phyloP scores from a whole-genome alignment of 768 basidiomycete genomes.

The Termitomyces sp. region DNA sequence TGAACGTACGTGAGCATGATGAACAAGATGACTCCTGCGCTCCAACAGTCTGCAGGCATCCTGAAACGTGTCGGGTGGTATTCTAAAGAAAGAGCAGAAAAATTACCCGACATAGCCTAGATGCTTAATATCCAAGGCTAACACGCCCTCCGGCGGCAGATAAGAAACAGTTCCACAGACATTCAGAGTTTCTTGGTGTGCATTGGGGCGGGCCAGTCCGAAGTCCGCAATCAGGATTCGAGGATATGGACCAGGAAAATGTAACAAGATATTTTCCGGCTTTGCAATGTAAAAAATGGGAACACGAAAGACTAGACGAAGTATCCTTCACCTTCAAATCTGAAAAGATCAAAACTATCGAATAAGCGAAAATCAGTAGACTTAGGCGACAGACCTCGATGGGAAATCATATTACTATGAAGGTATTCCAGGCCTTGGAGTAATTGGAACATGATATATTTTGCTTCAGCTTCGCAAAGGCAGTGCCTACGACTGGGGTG shows the following conservation, averaged over 20 bases:
- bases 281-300: slow-evolving; percentile 16
- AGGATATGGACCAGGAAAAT: slow-evolving; percentile 80
- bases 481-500: slow-evolving; percentile 44
- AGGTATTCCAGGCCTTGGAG: slow-evolving; percentile 69
- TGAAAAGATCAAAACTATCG: background rate
- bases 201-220: slow-evolving; percentile 75
- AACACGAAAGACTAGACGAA: background rate
- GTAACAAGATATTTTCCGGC: slow-evolving; percentile 84
- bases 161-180: slow-evolving; percentile 89
- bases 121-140: slow-evolving; percentile 72
- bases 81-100: background rate
- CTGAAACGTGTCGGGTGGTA: slow-evolving; percentile 29
- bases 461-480: slow-evolving; percentile 76
- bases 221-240: slow-evolving; percentile 86
- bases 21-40: slow-evolving; percentile 75
- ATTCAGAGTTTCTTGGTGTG: slow-evolving; percentile 79
- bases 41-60: slow-evolving; percentile 92
- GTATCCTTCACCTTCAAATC: slow-evolving; percentile 18
- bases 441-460: slow-evolving; percentile 81
- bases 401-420: slow-evolving; percentile 70
- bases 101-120: slow-evolving; percentile 58
- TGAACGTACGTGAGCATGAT: slow-evolving; percentile 76
- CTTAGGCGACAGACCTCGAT: slow-evolving; percentile 53
- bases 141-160: slow-evolving; percentile 80
- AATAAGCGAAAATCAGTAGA: background rate